These are phyloP conservation scores for Onygena corvina DNA, from an alignment of 2,329 filamentous ascomycete genomes.

Conservation along the genomic window DNA sequence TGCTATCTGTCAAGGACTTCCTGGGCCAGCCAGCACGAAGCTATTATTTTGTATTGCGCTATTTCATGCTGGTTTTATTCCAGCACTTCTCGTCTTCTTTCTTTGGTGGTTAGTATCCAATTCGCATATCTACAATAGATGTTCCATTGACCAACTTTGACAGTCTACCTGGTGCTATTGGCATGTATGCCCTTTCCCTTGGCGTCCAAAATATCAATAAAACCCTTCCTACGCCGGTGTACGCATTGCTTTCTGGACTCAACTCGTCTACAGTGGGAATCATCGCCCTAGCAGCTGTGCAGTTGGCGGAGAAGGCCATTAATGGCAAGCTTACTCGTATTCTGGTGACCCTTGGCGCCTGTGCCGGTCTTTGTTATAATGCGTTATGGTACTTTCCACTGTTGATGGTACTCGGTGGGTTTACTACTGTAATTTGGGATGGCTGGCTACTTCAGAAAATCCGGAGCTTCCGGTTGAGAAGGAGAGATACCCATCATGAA, in stretches of 20 bases:
- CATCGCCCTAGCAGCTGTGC: slow-evolving; percentile 56
- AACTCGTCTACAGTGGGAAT: slow-evolving; percentile 63
- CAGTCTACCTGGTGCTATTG: slow-evolving; percentile 57
- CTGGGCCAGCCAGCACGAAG: slow-evolving; percentile 58
- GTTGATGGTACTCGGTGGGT: slow-evolving; percentile 47
- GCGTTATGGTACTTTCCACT: slow-evolving; percentile 64
- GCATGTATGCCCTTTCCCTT: slow-evolving; percentile 55
- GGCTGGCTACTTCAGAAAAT: slow-evolving; percentile 38
- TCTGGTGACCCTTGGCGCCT: slow-evolving; percentile 51
- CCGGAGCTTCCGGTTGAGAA: neutral
- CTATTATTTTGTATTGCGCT: slow-evolving; percentile 58
- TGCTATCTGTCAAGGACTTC: slow-evolving; percentile 55
- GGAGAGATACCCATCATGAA: neutral
- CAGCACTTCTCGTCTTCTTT: slow-evolving; percentile 48
- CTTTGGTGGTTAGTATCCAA: slow-evolving; percentile 47
- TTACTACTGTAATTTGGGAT: slow-evolving; percentile 46
- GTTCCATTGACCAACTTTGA: neutral
- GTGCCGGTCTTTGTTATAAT: slow-evolving; percentile 57
- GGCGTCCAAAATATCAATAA: slow-evolving; percentile 51
- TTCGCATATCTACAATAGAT: neutral
- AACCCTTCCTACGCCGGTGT: slow-evolving; percentile 49
- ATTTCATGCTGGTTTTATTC: slow-evolving; percentile 49
- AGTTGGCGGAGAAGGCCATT: slow-evolving; percentile 56
- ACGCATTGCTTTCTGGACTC: slow-evolving; percentile 57
- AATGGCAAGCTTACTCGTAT: slow-evolving; percentile 51